These are phyloP conservation scores for Cenchrus purpureus DNA, from an alignment of 176 grass and related monocot species.

Conservation along the genomic window DNA sequence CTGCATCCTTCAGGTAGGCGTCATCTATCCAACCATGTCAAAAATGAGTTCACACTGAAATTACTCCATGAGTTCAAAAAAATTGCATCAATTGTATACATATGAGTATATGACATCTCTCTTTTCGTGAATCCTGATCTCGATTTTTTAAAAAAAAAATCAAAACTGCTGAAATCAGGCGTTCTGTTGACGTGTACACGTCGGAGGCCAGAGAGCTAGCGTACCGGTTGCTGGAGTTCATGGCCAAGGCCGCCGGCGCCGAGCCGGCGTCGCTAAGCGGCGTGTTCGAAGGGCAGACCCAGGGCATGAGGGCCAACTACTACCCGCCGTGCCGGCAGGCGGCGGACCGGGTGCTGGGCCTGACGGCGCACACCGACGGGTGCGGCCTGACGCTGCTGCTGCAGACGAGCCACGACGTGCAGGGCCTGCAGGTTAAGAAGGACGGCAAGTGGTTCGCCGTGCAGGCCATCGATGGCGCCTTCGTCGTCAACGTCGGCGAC, in stretches of 20 bases:
- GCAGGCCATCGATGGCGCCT: slow-evolving; percentile 26
- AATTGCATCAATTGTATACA: background rate
- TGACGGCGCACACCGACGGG: slow-evolving; percentile 58
- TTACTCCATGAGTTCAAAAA: too few relatives aligned
- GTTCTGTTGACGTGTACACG: slow-evolving; percentile 46
- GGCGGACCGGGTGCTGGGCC: slow-evolving; percentile 45
- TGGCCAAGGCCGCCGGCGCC: slow-evolving; percentile 43
- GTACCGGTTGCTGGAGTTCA: slow-evolving; percentile 38
- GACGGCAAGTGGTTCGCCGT: slow-evolving; percentile 57
- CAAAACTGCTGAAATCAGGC: slow-evolving; percentile 2
- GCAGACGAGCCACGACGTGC: slow-evolving; percentile 34
- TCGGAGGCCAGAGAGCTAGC: slow-evolving; percentile 15
- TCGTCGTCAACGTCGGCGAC: slow-evolving; percentile 58
- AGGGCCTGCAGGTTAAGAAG: slow-evolving; percentile 18
- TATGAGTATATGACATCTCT: too few relatives aligned
- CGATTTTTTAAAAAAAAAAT: background rate
- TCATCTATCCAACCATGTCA: background rate
- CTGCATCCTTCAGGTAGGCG: slow-evolving; percentile 7
- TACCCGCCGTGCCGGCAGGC: slow-evolving; percentile 58
- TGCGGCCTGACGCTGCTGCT: slow-evolving; percentile 42
- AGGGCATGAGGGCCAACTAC: slow-evolving; percentile 56
- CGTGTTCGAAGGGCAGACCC: slow-evolving; percentile 26
- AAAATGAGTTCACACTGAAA: too few relatives aligned
- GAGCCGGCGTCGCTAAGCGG: slow-evolving; percentile 29
- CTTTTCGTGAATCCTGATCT: background rate